A percentile compares a stretch with the other conserved stretches of the same genome.
Conservation (phyloP, 306 rosid genomes). For the Psophocarpus tetragonolobus region DNA sequence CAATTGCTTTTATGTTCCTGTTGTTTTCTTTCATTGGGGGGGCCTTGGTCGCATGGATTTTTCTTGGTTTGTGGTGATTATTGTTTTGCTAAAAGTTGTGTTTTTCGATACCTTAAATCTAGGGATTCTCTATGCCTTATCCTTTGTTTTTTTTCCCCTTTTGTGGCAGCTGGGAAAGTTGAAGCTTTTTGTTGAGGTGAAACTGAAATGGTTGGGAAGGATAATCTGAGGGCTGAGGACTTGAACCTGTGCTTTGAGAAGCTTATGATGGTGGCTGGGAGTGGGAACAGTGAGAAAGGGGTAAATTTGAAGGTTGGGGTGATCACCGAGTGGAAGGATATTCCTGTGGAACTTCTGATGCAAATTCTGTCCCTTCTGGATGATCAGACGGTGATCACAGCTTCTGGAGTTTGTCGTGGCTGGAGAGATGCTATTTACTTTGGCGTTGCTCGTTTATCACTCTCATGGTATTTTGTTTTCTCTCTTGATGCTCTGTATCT, state of each 20-base stretch:
- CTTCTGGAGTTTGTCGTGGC: slow-evolving; percentile 89
- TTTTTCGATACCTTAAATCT: slow-evolving; percentile 14
- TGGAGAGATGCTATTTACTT: slow-evolving; percentile 92
- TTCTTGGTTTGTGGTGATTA: slow-evolving; percentile 36
- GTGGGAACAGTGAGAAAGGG: slow-evolving; percentile 45
- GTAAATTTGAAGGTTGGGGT: slow-evolving; percentile 60
- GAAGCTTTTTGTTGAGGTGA: slow-evolving; percentile 17
- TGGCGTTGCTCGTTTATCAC: slow-evolving; percentile 78
- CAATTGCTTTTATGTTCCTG: slow-evolving; percentile 4
- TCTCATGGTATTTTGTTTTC: slow-evolving; percentile 62
- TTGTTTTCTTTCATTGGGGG: slow-evolving; percentile 23
- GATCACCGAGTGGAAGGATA: slow-evolving; percentile 80
- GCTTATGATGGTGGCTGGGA: slow-evolving; percentile 67
- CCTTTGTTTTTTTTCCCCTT: neutral
- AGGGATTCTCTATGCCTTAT: slow-evolving; percentile 36
- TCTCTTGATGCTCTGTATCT: neutral
- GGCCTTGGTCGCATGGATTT: slow-evolving; percentile 38
- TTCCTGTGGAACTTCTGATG: slow-evolving; percentile 91
- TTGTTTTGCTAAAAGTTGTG: slow-evolving; percentile 15
- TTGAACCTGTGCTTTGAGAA: slow-evolving; percentile 81
- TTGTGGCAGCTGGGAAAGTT: slow-evolving; percentile 9
- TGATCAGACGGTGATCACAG: slow-evolving; percentile 71
- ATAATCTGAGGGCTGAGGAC: slow-evolving; percentile 57
- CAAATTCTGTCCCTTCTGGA: slow-evolving; percentile 75
- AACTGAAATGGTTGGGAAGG: slow-evolving; percentile 66